Base-by-base conservation (phyloP, 75 land plant genomes). In the Pseudotsuga menziesii region DNA sequence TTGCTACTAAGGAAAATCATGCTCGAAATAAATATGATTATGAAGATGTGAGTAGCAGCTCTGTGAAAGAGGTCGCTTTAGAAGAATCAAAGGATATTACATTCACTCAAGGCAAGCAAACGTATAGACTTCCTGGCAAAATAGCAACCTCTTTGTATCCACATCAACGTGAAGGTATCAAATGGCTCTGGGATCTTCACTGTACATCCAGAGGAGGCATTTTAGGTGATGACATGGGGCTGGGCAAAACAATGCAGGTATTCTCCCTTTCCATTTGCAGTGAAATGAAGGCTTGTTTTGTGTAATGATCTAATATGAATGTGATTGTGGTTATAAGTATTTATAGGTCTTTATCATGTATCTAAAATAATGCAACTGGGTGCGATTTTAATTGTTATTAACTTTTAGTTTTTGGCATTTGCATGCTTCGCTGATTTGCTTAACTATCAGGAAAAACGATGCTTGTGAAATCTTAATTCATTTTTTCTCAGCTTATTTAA, bases 241-340 rank as follows among this genome's bases (percentile, higher is more conserved):
- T 97, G 58, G 99, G 99, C 13, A 97, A 97, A 75, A 97, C 99
- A 59, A 92, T 94, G 98, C 99, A 94, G 96, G 99, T 97, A 79
- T 63, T 73, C 58, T 54, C 54, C 16, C 8, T 16, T 25, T 73
- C 25, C 57, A 39, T 41, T 69, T 20, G 11, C 22, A 69, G n/a
- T 69, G 48, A 41, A 41, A 35, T 39, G 19, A 5, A 54, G 27
- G 23, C 27, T 17, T 72, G 7, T 55, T 55, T 27, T 73, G 57
- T 56, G 3, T 48, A 15, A 27, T 55, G 16, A 73, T 4, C n/a
- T 69, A 56, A 9, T 54, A 23, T 26, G 75, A 73, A 25, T 23
- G 54, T 17, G 0, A 27, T 3, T 73, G 8, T 55, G 54, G 54
- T 48, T 54, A 25, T 22, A 73, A 5, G 32, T 26, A 48, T 55